Base-by-base conservation (phyloP, 805 yeast genomes). In the Pichia nakasei region DNA sequence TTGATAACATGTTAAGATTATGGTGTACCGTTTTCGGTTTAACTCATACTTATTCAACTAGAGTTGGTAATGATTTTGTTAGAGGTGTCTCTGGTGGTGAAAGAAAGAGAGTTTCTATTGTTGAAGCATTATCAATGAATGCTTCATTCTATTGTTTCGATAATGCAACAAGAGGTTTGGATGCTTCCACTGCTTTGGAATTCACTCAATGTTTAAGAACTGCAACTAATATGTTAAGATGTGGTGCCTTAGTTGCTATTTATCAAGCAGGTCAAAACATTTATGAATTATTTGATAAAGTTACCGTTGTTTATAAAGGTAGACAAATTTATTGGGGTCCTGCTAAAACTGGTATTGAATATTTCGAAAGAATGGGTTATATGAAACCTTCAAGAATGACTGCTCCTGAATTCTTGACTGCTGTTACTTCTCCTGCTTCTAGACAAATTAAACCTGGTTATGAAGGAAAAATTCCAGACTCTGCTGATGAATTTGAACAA, bases 81-180 rank as follows among this genome's bases (percentile, higher is more conserved):
- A 72, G 83, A 63, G 85, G 85, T 64, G 61, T 79, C 35, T 77
- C 83, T 31, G 85, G 85, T 57, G 85, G 85, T 65, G 84, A 79
- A 64, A 66, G 85, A 56, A 79, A 80, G 66, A 75, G 85, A 66
- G 83, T 79, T 22, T 76, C 83, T 3, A 72, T 79, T 53, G 84
- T 78, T 15, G 85, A 79, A 61, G 83, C 77, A 5, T 65, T 74
- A 43, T 67, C 75, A 32, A 67, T 70, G 64, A 69, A 73, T 48
- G 79, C 75, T 7, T 67, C 75, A 5, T 65, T 77, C 24, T 77
- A 74, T 52, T 76, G 82, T 51, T 78, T 80, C 73, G 85, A 78
- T 65, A 79, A 78, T 53, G 80, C 84, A 22, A 79, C 85, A 17
- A 71, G 84, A 64, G 85, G 85, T 61, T 67, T 78, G 52, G 85